Conservation (phyloP, 331 rosid genomes). For the Phaseolus coccineus region DNA sequence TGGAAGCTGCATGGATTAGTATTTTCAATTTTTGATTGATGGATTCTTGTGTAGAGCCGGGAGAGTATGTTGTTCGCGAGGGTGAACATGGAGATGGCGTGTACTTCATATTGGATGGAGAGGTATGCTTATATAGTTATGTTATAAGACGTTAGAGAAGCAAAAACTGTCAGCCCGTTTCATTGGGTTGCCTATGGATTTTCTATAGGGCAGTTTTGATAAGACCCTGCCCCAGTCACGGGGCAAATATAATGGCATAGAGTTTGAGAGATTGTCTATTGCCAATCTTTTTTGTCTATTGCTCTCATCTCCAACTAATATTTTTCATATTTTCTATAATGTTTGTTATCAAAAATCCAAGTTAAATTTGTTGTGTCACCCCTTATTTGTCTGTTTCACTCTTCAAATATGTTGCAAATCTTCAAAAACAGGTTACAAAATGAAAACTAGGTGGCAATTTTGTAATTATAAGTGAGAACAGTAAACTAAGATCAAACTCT, state of each 20-base stretch:
- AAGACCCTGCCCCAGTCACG: background rate
- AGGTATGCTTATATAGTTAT: slow-evolving; percentile 60
- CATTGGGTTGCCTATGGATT: slow-evolving; percentile 35
- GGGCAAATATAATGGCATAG: slow-evolving; percentile 14
- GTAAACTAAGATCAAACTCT: background rate
- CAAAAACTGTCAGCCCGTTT: background rate
- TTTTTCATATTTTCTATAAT: background rate
- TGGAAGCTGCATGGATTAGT: slow-evolving; percentile 23
- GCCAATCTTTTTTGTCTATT: slow-evolving; percentile 20
- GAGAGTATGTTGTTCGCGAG: slow-evolving; percentile 77
- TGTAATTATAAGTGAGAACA: background rate
- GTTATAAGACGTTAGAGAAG: background rate
- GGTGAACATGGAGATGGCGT: slow-evolving; percentile 80
- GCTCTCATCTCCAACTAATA: background rate
- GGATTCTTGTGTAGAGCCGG: slow-evolving; percentile 57
- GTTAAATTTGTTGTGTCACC: background rate
- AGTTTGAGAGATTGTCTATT: background rate
- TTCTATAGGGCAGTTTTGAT: slow-evolving; percentile 27
- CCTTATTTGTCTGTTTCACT: background rate
- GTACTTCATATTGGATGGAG: slow-evolving; percentile 92
- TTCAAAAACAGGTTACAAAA: background rate
- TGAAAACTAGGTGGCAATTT: background rate
- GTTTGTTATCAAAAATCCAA: background rate
- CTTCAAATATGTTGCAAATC: background rate
- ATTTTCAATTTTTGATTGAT: slow-evolving; percentile 35